Evolutionary conservation across 1,284 basidiomycete genomes (phyloP).

Genomic region (Ganoderma leucocontextum): DNA sequence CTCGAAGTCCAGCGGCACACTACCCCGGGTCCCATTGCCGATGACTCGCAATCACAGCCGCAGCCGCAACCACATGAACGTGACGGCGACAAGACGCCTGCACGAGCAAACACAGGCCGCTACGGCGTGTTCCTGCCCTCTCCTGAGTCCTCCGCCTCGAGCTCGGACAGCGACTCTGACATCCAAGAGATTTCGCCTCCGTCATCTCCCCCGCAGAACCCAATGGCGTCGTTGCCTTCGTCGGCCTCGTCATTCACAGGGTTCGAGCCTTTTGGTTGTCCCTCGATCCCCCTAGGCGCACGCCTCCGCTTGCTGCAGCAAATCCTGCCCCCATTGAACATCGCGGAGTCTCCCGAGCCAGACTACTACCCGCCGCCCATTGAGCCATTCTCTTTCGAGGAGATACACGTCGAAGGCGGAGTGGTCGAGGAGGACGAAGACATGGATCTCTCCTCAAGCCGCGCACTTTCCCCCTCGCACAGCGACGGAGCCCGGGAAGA

Average conservation of each 20-base stretch:
- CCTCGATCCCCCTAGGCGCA: conserved; percentile 8
- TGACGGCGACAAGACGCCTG: conserved; percentile 22
- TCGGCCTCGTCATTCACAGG: background rate
- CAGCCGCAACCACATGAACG: conserved; percentile 16
- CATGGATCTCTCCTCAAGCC: conserved; percentile 32
- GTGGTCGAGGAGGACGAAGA: conserved; percentile 24
- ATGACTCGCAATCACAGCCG: conserved; percentile 18
- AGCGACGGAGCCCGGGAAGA: conserved; percentile 11
- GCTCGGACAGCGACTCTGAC: conserved; percentile 59
- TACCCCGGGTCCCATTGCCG: conserved; percentile 13
- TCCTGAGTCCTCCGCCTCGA: conserved; percentile 46
- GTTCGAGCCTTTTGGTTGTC: background rate
- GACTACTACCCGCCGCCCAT: conserved; percentile 4
- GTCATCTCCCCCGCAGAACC: conserved; percentile 20
- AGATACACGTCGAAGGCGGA: conserved; percentile 11
- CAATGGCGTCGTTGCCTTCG: conserved; percentile 14
- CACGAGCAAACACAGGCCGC: conserved; percentile 47
- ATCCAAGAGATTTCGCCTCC: conserved; percentile 54
- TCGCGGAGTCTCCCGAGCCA: conserved; percentile 10
- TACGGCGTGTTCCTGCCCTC: conserved; percentile 61
- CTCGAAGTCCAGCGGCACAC: conserved; percentile 7
- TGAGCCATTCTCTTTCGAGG: conserved; percentile 14
- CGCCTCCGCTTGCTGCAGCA: conserved; percentile 29
- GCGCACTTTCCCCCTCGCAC: conserved; percentile 21
- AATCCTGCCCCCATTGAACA: conserved; percentile 28